A percentile compares a stretch with the other conserved stretches of the same genome.
phyloP scores from a whole-genome alignment of 2,329 filamentous ascomycete species.

The Verticillium zaregamsianum region DNA sequence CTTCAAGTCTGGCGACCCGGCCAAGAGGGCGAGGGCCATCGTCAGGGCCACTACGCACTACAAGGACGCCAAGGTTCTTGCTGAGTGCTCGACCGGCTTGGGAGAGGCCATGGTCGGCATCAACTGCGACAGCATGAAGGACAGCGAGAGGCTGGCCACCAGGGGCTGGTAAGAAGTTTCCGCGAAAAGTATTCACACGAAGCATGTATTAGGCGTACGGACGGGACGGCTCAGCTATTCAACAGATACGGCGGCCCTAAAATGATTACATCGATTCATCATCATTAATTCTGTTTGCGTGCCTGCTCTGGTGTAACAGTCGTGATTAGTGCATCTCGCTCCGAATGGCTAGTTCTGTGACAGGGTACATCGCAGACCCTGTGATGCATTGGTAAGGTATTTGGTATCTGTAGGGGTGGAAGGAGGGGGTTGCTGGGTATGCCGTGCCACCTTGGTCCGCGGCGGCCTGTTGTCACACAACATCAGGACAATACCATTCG shows the following conservation, averaged over 20 bases:
- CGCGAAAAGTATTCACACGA: not conserved
- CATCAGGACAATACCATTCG: too few species aligned
- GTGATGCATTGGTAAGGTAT: too few species aligned
- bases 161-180: conserved; percentile 67
- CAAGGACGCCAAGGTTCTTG: conserved; percentile 78
- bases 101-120: conserved; percentile 99
- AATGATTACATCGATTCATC: not conserved
- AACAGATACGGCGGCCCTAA: not conserved
- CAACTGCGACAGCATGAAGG: conserved; percentile 73
- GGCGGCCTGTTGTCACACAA: too few species aligned
- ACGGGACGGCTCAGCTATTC: not conserved
- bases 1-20: conserved; percentile 92
- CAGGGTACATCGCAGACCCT: too few species aligned
- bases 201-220: not conserved
- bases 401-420: too few species aligned
- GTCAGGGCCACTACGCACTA: conserved; percentile 92
- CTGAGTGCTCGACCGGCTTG: conserved; percentile 80
- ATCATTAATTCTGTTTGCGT: not conserved
- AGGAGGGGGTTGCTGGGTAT: too few species aligned
- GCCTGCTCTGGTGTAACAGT: not conserved
- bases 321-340: too few species aligned
- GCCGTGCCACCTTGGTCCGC: too few species aligned
- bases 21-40: conserved; percentile 87
- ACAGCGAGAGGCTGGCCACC: conserved; percentile 76
- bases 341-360: too few species aligned